Evolutionary conservation across 2,329 filamentous ascomycete genomes (phyloP).

Genomic region (Ilyonectria mors-panacis): DNA sequence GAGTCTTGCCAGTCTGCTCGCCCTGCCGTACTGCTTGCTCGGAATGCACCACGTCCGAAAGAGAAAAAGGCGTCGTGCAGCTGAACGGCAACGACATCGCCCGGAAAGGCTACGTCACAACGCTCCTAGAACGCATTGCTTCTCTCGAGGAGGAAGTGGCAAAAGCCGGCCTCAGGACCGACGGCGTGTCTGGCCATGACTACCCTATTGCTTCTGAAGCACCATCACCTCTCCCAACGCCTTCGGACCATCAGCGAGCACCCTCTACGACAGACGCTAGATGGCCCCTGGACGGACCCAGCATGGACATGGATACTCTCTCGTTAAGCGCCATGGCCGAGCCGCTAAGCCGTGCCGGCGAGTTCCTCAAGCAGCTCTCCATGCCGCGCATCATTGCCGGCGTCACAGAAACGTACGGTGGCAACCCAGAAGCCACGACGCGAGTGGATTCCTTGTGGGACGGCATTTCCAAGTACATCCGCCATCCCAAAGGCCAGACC

Average conservation of each 20-base stretch:
- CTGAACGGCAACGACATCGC: background rate
- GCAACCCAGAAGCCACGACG: constrained; percentile 28
- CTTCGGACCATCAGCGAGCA: background rate
- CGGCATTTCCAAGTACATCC: constrained; percentile 33
- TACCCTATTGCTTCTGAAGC: too few relatives aligned
- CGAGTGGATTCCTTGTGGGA: constrained; percentile 29
- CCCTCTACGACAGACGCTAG: background rate
- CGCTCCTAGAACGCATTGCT: constrained; percentile 20
- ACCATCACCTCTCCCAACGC: background rate
- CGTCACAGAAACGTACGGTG: constrained; percentile 35
- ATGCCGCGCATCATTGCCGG: constrained; percentile 28
- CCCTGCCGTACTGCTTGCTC: constrained; percentile 16
- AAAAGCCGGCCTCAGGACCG: background rate
- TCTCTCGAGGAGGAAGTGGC: constrained; percentile 5
- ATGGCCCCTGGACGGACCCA: background rate
- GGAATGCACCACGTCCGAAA: constrained; percentile 14
- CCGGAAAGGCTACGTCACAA: constrained; percentile 27
- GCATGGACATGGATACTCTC: background rate
- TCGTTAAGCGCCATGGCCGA: constrained; percentile 28
- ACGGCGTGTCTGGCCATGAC: too few relatives aligned
- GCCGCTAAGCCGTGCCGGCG: constrained; percentile 23
- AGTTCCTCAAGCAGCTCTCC: constrained; percentile 35
- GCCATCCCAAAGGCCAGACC: constrained; percentile 10
- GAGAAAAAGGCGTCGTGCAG: constrained; percentile 6
- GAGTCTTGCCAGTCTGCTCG: constrained; percentile 17